Evolutionary conservation across 2,329 filamentous ascomycete species (phyloP).

Genomic region (Claviceps cyperi): DNA sequence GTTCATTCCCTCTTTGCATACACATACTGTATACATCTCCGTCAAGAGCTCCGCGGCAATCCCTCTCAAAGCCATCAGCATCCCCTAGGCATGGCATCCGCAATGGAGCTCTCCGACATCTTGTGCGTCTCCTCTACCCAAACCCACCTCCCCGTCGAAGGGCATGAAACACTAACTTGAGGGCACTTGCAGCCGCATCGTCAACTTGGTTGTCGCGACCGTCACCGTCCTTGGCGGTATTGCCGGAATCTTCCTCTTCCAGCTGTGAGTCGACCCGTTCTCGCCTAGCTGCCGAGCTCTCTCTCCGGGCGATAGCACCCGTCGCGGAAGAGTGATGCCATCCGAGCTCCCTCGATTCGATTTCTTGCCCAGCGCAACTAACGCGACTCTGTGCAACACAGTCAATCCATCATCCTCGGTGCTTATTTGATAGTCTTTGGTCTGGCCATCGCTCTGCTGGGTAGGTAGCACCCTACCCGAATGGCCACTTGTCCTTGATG

Average conservation of each 20-base stretch:
- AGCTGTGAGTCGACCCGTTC: constrained; percentile 35
- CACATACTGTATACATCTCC: not conserved
- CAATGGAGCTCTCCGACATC: constrained; percentile 83
- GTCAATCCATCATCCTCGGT: constrained; percentile 53
- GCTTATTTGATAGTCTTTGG: constrained; percentile 87
- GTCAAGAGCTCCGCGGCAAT: not conserved
- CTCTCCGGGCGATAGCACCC: not conserved
- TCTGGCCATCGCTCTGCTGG: constrained; percentile 55
- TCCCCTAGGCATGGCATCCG: constrained; percentile 10
- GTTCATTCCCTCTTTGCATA: not conserved
- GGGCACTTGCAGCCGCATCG: constrained; percentile 56
- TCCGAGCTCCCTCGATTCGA: not conserved
- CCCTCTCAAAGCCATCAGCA: not conserved
- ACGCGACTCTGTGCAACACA: constrained; percentile 1
- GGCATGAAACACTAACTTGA: constrained; percentile 5
- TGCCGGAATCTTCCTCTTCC: constrained; percentile 49
- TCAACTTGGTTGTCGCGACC: constrained; percentile 78
- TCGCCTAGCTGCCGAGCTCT: not conserved
- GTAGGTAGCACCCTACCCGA: constrained; percentile 18
- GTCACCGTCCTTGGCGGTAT: constrained; percentile 80
- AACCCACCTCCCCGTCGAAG: not conserved
- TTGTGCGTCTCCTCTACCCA: constrained; percentile 46
- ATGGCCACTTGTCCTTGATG: not conserved
- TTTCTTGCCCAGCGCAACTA: not conserved
- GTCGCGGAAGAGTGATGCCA: not conserved